These are phyloP conservation scores for Fusarium sp. DNA, from an alignment of 2,329 filamentous ascomycete genomes.

Conservation along the genomic window DNA sequence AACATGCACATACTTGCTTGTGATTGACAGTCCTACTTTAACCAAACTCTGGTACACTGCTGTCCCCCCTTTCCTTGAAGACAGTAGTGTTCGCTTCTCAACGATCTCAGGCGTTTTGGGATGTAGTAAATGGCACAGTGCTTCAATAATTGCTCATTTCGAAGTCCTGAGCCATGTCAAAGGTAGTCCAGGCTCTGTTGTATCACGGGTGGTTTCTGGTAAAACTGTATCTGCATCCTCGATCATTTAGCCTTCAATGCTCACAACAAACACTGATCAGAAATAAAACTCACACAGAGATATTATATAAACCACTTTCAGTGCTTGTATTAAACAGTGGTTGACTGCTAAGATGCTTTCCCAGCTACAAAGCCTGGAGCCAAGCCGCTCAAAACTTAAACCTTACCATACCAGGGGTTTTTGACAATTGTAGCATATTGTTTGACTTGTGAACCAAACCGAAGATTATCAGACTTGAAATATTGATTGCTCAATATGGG, in stretches of 20 bases:
- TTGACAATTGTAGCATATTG: background rate
- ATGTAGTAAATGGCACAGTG: too few species aligned
- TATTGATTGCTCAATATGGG: conserved; percentile 12
- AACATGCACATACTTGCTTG: too few species aligned
- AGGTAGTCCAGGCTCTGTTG: background rate
- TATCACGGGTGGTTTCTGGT: background rate
- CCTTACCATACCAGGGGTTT: background rate
- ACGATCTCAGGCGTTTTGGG: background rate
- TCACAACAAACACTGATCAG: background rate
- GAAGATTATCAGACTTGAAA: too few species aligned
- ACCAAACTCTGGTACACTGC: too few species aligned
- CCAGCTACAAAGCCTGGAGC: background rate
- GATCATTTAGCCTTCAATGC: background rate
- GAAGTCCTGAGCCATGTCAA: background rate
- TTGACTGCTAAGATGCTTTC: background rate
- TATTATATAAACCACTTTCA: too few species aligned
- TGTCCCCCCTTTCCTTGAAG: background rate
- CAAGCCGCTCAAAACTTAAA: background rate
- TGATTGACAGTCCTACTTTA: too few species aligned
- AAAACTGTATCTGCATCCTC: background rate
- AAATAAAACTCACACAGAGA: background rate
- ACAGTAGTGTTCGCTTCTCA: background rate
- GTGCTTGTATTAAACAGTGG: background rate
- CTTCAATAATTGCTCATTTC: background rate
- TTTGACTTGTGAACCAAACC: background rate